These are phyloP conservation scores for Pseudocercospora vitis DNA, from an alignment of 2,329 filamentous ascomycete species.

Conservation along the genomic window DNA sequence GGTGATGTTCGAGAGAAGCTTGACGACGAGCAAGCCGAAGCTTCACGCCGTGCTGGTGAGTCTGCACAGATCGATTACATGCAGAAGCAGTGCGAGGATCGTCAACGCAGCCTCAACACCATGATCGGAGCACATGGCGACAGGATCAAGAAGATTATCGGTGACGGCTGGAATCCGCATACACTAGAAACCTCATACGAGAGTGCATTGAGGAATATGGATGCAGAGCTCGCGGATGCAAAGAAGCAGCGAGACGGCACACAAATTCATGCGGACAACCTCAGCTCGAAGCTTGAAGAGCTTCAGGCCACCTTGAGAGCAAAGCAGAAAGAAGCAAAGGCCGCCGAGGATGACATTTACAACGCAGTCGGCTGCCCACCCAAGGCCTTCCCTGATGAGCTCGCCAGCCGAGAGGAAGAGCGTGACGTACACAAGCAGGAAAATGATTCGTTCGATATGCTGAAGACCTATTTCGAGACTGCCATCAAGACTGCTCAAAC, in stretches of 20 bases:
- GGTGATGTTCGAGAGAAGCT: constrained; percentile 73
- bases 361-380: constrained; percentile 49
- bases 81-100: constrained; percentile 74
- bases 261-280: constrained; percentile 69
- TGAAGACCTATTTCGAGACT: constrained; percentile 29
- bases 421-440: constrained; percentile 64
- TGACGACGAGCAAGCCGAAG: constrained; percentile 77
- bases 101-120: constrained; percentile 72
- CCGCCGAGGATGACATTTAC: constrained; percentile 54
- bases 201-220: constrained; percentile 58
- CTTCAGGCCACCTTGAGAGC: constrained; percentile 64
- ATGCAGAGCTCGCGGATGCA: constrained; percentile 60
- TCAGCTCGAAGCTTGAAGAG: constrained; percentile 70
- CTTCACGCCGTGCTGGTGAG: constrained; percentile 76
- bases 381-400: constrained; percentile 53
- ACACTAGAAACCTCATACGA: constrained; percentile 73
- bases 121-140: constrained; percentile 72
- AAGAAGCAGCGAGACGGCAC: constrained; percentile 69
- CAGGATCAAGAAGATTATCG: constrained; percentile 66
- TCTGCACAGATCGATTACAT: constrained; percentile 80
- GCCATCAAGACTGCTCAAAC: constrained; percentile 54
- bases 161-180: constrained; percentile 65
- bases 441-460: constrained; percentile 24
- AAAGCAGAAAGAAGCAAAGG: constrained; percentile 61
- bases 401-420: constrained; percentile 45